phyloP scores from a whole-genome alignment of 441 rosid species.

The Gossypium davidsonii region DNA sequence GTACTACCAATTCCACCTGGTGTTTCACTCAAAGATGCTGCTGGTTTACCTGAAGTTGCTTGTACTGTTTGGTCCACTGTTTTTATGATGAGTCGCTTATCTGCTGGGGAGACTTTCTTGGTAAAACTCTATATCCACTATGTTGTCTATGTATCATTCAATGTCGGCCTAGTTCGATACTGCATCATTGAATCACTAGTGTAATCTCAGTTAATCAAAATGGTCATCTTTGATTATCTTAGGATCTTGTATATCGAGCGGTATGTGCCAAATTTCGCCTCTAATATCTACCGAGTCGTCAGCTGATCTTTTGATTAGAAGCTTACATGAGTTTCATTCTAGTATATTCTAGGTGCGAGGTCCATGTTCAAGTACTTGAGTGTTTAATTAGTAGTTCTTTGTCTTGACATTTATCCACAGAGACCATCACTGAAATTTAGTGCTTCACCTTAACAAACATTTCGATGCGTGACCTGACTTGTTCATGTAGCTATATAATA shows the following conservation, averaged over 20 bases:
- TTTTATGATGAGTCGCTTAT: conserved; percentile 69
- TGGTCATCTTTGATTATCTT: background rate
- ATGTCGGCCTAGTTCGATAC: background rate
- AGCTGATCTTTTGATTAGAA: background rate
- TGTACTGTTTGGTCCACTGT: conserved; percentile 96
- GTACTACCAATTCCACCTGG: conserved; percentile 62
- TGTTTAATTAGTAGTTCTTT: background rate
- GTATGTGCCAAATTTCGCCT: background rate
- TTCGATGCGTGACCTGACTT: background rate
- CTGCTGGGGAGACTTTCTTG: conserved; percentile 68
- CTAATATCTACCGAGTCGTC: background rate
- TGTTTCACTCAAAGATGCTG: conserved; percentile 64
- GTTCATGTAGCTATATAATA: background rate
- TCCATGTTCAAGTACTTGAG: background rate
- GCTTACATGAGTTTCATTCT: background rate
- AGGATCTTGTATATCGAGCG: background rate
- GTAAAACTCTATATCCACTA: conserved; percentile 27
- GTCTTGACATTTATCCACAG: background rate
- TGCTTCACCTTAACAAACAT: background rate
- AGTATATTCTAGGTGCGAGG: background rate
- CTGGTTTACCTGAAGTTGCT: conserved; percentile 82
- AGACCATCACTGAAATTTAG: background rate
- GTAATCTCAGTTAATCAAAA: background rate
- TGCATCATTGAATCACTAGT: background rate
- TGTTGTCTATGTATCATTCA: background rate